Base-by-base conservation (phyloP, 2,329 filamentous ascomycete species). In the Cadophora gregata region DNA sequence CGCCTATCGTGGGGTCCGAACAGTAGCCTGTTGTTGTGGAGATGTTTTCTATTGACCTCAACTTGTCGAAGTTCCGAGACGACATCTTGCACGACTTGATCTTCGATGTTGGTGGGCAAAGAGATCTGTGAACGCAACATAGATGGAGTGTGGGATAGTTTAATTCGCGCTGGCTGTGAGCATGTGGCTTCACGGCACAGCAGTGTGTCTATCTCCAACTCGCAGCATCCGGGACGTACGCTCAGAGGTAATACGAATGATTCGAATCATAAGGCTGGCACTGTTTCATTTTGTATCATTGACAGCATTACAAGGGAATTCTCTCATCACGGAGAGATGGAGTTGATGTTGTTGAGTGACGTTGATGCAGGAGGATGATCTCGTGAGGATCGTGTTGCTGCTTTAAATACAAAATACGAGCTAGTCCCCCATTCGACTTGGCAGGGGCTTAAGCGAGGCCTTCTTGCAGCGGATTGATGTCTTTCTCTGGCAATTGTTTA, bases 21-120 rank as follows among this genome's bases (percentile, higher is more conserved):
- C 56, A 59, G 36, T 59, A 59, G 24, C 56, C 56, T n/a, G 56
- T 59, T 19, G 56, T 59, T 19, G 56, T 59, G 25, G 56, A 59
- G 21, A 59, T 59, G 8, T 59, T 59, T 45, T 59, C 56, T 27
- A 47, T n/a, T n/a, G 56, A 36, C n/a, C 36, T 19, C 3, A 27
- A 5, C 25, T 59, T 59, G 25, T 59, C 56, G 36, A 59, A 59
- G 10, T 59, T 59, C 4, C 56, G 33, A 7, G 36, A 47, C 5
- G 56, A 59, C 56, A 59, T 59, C 8, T 42, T 19, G 2, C 2
- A 42, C 6, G 31, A 33, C 14, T 42, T n/a, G n/a, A 16, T 42
- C 10, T 16, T 16, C 19, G 12, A 19, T 2, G 14, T 1, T 42
- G 16, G 38, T 4, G 19, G 38, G 4, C 4, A 16, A 42, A 42